Percentiles rank a stretch among this genome's conserved stretches.
phyloP scores from a whole-genome alignment of 441 rosid species.

The Croton setiger region DNA sequence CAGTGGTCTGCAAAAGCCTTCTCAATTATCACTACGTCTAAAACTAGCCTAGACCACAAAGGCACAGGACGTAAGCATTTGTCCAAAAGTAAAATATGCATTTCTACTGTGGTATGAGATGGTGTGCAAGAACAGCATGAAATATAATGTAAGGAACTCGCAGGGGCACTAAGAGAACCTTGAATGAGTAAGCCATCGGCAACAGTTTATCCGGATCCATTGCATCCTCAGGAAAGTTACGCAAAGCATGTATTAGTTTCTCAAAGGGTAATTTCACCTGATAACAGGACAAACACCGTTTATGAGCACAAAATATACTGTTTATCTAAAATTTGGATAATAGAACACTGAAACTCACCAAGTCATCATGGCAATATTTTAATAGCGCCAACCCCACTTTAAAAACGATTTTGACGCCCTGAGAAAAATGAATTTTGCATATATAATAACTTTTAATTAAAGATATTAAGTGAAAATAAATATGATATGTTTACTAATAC shows the following conservation, averaged over 20 bases:
- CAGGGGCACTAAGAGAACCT: too few species aligned
- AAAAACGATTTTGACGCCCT: slow-evolving; percentile 93
- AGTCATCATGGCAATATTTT: slow-evolving; percentile 80
- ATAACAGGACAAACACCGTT: slow-evolving; percentile 11
- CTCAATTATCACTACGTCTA: too few species aligned
- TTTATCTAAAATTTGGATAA: not conserved
- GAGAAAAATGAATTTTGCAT: slow-evolving; percentile 19
- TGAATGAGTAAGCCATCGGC: slow-evolving; percentile 82
- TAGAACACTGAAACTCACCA: slow-evolving; percentile 41
- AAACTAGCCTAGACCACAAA: too few species aligned
- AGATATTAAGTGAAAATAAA: not conserved
- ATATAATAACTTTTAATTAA: too few species aligned
- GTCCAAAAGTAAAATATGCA: not conserved
- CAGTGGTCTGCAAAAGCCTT: too few species aligned
- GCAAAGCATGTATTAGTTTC: slow-evolving; percentile 81
- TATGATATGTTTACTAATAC: slow-evolving; percentile 15
- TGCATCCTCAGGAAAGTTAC: slow-evolving; percentile 84
- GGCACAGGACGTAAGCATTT: too few species aligned
- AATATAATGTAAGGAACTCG: not conserved
- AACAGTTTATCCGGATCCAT: slow-evolving; percentile 85
- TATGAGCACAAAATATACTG: slow-evolving; percentile 3
- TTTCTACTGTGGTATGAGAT: not conserved
- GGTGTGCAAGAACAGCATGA: not conserved
- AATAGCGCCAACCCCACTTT: slow-evolving; percentile 88
- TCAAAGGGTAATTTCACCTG: slow-evolving; percentile 81